A percentile compares a stretch with the other conserved stretches of the same genome.
Evolutionary conservation across 2,329 filamentous ascomycete species (phyloP).

Genomic region (Teratosphaeria epicoccoides): DNA sequence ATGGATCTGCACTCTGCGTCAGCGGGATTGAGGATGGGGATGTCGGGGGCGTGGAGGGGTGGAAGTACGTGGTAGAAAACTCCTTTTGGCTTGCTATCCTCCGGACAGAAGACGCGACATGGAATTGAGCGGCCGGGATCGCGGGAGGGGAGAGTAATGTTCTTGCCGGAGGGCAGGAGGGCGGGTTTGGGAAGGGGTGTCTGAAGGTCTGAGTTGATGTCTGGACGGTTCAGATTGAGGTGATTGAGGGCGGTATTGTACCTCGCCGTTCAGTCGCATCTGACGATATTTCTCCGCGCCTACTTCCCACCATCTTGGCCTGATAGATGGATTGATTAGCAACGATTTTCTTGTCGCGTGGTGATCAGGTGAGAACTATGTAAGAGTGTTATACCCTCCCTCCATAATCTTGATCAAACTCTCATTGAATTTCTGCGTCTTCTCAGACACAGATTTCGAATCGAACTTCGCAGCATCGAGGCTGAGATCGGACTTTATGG

Average conservation of each 20-base stretch:
- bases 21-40: no score
- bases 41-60: neutral
- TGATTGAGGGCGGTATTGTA: neutral
- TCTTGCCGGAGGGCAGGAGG: constrained; percentile 36
- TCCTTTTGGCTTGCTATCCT: constrained; percentile 27
- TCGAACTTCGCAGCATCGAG: constrained; percentile 25
- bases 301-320: constrained; percentile 35
- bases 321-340: neutral
- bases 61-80: constrained; percentile 33
- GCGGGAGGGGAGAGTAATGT: constrained; percentile 42
- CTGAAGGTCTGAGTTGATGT: no score
- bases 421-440: constrained; percentile 37
- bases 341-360: no score
- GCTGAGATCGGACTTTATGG: constrained; percentile 2
- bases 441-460: constrained; percentile 28
- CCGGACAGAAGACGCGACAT: constrained; percentile 42
- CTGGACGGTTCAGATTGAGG: no score
- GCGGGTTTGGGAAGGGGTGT: constrained; percentile 36
- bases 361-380: no score
- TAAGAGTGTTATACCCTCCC: constrained; percentile 16
- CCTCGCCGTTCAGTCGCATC: constrained; percentile 43
- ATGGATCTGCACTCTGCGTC: constrained; percentile 34
- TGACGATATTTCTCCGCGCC: constrained; percentile 45
- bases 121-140: constrained; percentile 42
- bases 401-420: constrained; percentile 33